phyloP scores from a whole-genome alignment of 2,329 filamentous ascomycete species.

The Apiospora koreana region DNA sequence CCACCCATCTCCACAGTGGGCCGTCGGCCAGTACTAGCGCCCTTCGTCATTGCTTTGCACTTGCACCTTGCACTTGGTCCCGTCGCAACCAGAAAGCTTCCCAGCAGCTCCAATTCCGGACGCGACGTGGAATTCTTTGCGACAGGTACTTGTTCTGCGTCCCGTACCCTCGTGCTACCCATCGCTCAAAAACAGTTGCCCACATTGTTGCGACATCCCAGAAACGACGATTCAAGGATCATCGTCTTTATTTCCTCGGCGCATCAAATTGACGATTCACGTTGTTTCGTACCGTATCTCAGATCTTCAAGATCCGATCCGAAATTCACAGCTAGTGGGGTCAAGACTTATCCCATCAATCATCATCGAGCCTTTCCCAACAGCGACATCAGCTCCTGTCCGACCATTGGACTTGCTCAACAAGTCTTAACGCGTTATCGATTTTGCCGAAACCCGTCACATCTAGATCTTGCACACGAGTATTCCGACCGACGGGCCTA shows the following conservation, averaged over 20 bases:
- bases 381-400: background rate
- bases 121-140: constrained; percentile 6
- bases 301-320: background rate
- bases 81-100: constrained; percentile 4
- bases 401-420: background rate
- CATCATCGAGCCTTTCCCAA: background rate
- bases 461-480: background rate
- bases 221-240: background rate
- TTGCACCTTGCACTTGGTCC: background rate
- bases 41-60: constrained; percentile 1
- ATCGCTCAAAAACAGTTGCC: background rate
- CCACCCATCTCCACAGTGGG: background rate
- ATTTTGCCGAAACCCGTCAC: background rate
- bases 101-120: background rate
- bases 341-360: constrained; percentile 6
- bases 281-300: background rate
- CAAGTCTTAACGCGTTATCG: background rate
- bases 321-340: constrained; percentile 1
- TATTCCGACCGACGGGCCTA: background rate
- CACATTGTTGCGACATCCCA: background rate
- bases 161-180: background rate
- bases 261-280: background rate
- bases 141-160: background rate
- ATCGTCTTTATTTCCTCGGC: background rate
- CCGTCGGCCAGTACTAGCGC: background rate